A percentile compares a stretch with the other conserved stretches of the same genome.
Evolutionary conservation across 2,329 filamentous ascomycete genomes (phyloP).

Genomic region (Chaetomium strumarium): DNA sequence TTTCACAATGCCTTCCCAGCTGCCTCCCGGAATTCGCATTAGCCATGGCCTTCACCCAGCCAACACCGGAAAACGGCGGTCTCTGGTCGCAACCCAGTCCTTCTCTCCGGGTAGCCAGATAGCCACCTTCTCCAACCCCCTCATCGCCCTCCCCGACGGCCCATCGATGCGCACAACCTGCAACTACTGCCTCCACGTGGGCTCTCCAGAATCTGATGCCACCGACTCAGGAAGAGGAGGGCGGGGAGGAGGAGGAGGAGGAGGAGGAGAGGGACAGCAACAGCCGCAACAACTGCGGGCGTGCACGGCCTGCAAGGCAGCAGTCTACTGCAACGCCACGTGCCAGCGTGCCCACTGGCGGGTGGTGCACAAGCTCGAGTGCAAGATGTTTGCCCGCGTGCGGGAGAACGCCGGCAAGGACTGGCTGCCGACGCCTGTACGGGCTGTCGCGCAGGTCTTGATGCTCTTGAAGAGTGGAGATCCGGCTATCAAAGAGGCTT

Average conservation of each 20-base stretch:
- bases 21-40: slow-evolving; percentile 12
- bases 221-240: no score
- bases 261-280: neutral
- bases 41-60: neutral
- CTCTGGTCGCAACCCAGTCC: slow-evolving; percentile 37
- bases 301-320: slow-evolving; percentile 49
- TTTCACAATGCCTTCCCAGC: slow-evolving; percentile 13
- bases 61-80: slow-evolving; percentile 28
- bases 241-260: no score
- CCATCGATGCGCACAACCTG: slow-evolving; percentile 39
- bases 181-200: slow-evolving; percentile 41
- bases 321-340: slow-evolving; percentile 47
- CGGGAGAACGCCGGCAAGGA: slow-evolving; percentile 26
- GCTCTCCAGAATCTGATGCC: neutral
- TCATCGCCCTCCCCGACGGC: slow-evolving; percentile 44
- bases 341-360: slow-evolving; percentile 54
- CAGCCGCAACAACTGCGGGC: slow-evolving; percentile 1
- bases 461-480: slow-evolving; percentile 29
- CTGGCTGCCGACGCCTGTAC: slow-evolving; percentile 48
- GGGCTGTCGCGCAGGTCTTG: slow-evolving; percentile 48
- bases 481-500: slow-evolving; percentile 28
- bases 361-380: slow-evolving; percentile 48
- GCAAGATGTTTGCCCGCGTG: slow-evolving; percentile 39
- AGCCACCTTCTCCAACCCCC: slow-evolving; percentile 38
- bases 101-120: slow-evolving; percentile 43